These are phyloP conservation scores for Arachis monticola DNA, from an alignment of 331 rosid genomes.

Conservation along the genomic window DNA sequence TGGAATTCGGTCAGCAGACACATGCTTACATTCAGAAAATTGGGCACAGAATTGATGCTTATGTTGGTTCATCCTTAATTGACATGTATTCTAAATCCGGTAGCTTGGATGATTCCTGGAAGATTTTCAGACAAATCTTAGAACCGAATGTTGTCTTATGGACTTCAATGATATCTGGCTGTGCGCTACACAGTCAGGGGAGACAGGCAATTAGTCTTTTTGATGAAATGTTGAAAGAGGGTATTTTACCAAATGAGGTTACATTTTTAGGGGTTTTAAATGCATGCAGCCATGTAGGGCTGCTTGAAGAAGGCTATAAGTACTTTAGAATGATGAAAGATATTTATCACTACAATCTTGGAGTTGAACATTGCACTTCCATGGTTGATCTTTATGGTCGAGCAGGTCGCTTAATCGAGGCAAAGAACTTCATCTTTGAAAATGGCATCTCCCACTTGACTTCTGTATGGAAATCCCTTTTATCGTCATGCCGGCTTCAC, in stretches of 20 bases:
- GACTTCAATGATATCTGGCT: slow-evolving; percentile 86
- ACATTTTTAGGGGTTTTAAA: slow-evolving; percentile 75
- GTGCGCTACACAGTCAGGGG: slow-evolving; percentile 78
- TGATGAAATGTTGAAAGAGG: slow-evolving; percentile 61
- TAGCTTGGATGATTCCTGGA: slow-evolving; percentile 63
- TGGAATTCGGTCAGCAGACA: slow-evolving; percentile 71
- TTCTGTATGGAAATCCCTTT: slow-evolving; percentile 76
- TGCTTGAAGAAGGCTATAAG: slow-evolving; percentile 70
- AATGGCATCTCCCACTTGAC: slow-evolving; percentile 64
- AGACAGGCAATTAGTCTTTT: slow-evolving; percentile 59
- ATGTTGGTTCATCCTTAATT: slow-evolving; percentile 70
- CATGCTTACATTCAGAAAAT: slow-evolving; percentile 73
- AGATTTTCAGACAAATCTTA: slow-evolving; percentile 54
- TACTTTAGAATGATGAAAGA: slow-evolving; percentile 79
- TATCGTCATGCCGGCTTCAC: slow-evolving; percentile 78
- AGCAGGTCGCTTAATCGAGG: slow-evolving; percentile 70
- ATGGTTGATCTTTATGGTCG: slow-evolving; percentile 94
- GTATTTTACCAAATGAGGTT: slow-evolving; percentile 76
- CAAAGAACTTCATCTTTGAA: slow-evolving; percentile 61
- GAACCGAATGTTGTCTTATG: slow-evolving; percentile 67
- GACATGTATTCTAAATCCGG: slow-evolving; percentile 93
- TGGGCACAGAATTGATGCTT: slow-evolving; percentile 62
- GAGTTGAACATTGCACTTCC: slow-evolving; percentile 74
- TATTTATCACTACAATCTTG: slow-evolving; percentile 60
- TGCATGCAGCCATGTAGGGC: slow-evolving; percentile 88